Percentiles rank a stretch among this genome's conserved stretches.
Evolutionary conservation across 2,329 filamentous ascomycete genomes (phyloP).

Genomic region (Botrytis byssoidea): DNA sequence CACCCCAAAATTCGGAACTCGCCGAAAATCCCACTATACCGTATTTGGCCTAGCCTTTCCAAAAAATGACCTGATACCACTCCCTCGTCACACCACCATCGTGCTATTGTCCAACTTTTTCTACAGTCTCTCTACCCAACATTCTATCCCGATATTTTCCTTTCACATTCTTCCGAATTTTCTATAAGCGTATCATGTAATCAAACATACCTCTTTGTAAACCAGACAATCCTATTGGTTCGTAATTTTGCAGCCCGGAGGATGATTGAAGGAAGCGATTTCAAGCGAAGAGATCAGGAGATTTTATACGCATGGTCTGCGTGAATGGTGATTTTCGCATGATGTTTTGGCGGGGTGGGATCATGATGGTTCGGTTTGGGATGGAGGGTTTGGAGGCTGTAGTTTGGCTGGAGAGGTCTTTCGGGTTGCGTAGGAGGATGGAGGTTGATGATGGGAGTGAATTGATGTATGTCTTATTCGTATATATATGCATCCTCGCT

Average conservation of each 20-base stretch:
- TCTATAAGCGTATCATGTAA: background rate
- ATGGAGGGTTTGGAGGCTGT: background rate
- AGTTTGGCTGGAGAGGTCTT: background rate
- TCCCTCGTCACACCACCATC: constrained; percentile 8
- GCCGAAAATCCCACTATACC: background rate
- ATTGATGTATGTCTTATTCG: background rate
- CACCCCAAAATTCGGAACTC: background rate
- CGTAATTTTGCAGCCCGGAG: background rate
- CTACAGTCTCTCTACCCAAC: background rate
- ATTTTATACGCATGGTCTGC: background rate
- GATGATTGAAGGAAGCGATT: background rate
- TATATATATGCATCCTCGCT: constrained; percentile 1
- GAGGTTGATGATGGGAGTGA: too few relatives aligned
- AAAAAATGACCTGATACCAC: background rate
- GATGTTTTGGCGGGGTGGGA: background rate
- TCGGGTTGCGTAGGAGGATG: too few relatives aligned
- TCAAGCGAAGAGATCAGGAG: constrained; percentile 11
- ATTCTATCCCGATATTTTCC: background rate
- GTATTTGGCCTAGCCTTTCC: background rate
- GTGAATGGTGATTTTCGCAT: background rate
- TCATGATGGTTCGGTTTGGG: constrained; percentile 3
- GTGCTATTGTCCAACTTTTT: background rate
- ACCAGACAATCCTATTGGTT: background rate
- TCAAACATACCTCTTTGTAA: background rate
- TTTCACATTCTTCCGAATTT: background rate